Evolutionary conservation across 768 basidiomycete species (phyloP).

Genomic region (Lepiota brunneoincarnata): DNA sequence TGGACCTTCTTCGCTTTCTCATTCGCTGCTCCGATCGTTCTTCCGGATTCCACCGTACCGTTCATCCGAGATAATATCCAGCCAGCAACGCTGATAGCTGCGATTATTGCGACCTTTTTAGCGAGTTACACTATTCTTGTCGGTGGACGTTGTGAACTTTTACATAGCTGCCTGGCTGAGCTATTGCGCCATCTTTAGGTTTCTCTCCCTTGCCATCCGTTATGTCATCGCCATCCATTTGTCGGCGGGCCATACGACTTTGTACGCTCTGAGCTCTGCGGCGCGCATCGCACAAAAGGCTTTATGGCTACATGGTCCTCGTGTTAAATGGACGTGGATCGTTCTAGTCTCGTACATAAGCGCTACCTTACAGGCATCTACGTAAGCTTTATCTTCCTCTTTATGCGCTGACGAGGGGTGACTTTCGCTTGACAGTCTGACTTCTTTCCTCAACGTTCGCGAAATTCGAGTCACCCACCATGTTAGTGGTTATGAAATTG

Average conservation of each 20-base stretch:
- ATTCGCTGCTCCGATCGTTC: too few relatives aligned
- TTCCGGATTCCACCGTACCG: too few relatives aligned
- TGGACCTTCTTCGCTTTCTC: too few relatives aligned
- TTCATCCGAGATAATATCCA: too few relatives aligned
- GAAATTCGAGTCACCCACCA: background rate
- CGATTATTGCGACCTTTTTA: too few relatives aligned
- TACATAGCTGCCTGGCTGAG: too few relatives aligned
- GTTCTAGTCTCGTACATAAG: background rate
- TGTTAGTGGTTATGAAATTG: background rate
- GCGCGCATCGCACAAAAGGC: background rate
- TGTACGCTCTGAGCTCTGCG: background rate
- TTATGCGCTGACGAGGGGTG: too few relatives aligned
- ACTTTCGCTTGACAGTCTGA: background rate
- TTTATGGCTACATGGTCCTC: background rate
- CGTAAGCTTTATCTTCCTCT: background rate
- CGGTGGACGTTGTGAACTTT: too few relatives aligned
- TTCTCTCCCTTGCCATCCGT: slow-evolving; percentile 1
- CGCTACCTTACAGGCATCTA: background rate
- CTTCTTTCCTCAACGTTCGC: background rate
- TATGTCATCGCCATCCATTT: background rate
- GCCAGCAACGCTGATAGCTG: too few relatives aligned
- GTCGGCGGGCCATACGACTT: background rate
- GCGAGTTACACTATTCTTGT: too few relatives aligned
- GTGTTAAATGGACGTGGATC: slow-evolving; percentile 3
- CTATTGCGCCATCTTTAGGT: too few relatives aligned